Base-by-base conservation (phyloP, 495 filamentous ascomycete species). In the Corynascus novoguineensis region DNA sequence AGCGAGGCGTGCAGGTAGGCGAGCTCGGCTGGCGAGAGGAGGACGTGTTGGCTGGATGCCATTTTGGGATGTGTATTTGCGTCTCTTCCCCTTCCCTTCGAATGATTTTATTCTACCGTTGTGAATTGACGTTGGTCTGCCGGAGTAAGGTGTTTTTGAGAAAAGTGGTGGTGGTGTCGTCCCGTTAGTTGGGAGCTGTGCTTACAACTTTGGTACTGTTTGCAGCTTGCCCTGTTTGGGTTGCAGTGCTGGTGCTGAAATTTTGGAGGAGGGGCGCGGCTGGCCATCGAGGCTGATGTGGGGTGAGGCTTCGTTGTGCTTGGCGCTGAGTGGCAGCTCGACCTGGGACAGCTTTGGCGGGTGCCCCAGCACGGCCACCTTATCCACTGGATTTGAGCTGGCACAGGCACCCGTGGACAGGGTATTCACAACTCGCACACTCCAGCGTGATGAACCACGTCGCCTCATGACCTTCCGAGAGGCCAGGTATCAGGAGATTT, bases 1-100 rank as follows among this genome's bases (percentile, higher is more conserved):
- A 98, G 90, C 4, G 93, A 93, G 53, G 85, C 81, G 81, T 92
- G 91, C 46, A 97, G 84, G 79, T 96, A 98, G 69, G 92, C 89
- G 63, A 97, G 89, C 72, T 98, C 95, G 62, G 93, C 89, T 38
- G 92, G 92, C 21, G 91, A 96, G 73, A 98, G 85, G 62, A 88
- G 84, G 22, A 78, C 68, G 63, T 79, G 77, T 57, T 78, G 74
- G 41, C 68, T 63, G 29, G 75, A 67, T 32, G 68, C 64, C 68
- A 71, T 71, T 34, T 42, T 45, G n/a, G n/a, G n/a, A n/a, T 11
- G 24, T 31, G 19, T 17, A 1, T 37, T 29, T 41, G n/a, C n/a
- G n/a, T 14, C 4, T 29, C 41, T 19, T 25, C 21, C 6, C 24
- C 15, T 37, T 40, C 19, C 2, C 29, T 28, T 38, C 27, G 11